phyloP scores from a whole-genome alignment of 2,329 filamentous ascomycete genomes.

The Endothia cerciana region DNA sequence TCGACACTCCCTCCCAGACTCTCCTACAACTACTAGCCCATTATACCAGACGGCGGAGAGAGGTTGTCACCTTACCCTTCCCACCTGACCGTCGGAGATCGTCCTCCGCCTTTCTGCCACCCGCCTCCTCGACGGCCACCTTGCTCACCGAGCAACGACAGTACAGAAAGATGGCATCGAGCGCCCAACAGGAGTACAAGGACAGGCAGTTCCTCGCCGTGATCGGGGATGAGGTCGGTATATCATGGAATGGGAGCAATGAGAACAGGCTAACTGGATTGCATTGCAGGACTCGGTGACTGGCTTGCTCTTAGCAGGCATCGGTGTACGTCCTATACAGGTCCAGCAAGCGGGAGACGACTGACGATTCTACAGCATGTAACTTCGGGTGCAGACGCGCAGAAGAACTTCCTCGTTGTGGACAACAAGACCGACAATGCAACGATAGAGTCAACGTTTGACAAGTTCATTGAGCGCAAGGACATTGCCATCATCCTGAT shows the following conservation, averaged over 20 bases:
- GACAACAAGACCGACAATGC: constrained; percentile 89
- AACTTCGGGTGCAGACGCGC: constrained; percentile 81
- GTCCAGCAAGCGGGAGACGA: constrained; percentile 2
- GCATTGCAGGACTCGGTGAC: constrained; percentile 84
- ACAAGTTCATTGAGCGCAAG: constrained; percentile 87
- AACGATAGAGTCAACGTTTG: constrained; percentile 87
- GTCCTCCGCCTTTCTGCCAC: neutral
- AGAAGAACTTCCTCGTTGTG: constrained; percentile 98
- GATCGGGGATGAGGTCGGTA: constrained; percentile 89
- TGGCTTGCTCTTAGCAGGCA: constrained; percentile 89
- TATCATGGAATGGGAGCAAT: neutral
- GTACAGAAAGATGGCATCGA: constrained; percentile 30
- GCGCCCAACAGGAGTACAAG: constrained; percentile 66
- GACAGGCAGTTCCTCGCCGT: constrained; percentile 96
- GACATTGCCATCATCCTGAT: constrained; percentile 97
- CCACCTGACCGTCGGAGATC: neutral
- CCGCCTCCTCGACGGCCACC: constrained; percentile 9
- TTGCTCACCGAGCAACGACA: neutral
- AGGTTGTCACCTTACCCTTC: neutral
- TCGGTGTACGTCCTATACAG: constrained; percentile 67
- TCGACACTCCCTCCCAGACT: neutral
- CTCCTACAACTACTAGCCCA: neutral
- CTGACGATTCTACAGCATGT: constrained; percentile 69
- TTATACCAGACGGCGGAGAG: neutral
- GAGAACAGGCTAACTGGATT: constrained; percentile 29